These are phyloP conservation scores for Aspergillus sp. DNA, from an alignment of 2,329 filamentous ascomycete species.

Conservation along the genomic window DNA sequence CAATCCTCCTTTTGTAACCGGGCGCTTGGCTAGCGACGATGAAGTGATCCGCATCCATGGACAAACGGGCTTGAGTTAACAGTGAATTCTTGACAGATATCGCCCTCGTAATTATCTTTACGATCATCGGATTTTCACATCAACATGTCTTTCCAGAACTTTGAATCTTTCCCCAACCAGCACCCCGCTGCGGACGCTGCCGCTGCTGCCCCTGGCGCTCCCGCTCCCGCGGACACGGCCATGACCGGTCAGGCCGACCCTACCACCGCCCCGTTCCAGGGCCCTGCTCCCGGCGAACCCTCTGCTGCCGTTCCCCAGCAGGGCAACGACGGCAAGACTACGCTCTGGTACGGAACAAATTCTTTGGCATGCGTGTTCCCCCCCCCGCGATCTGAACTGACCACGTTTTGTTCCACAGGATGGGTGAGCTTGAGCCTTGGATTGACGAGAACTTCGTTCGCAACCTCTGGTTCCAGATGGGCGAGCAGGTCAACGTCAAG, in stretches of 20 bases:
- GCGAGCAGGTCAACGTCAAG: conserved; percentile 95
- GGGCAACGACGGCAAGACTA: conserved; percentile 56
- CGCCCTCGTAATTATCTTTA: conserved; percentile 19
- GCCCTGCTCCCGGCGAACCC: conserved; percentile 45
- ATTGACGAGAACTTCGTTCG: conserved; percentile 99
- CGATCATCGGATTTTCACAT: conserved; percentile 19
- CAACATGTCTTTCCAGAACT: conserved; percentile 67
- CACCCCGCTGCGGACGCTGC: conserved; percentile 56
- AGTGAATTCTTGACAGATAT: conserved; percentile 10
- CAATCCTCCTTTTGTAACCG: neutral
- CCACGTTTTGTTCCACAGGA: conserved; percentile 58
- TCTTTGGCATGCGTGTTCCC: conserved; percentile 4
- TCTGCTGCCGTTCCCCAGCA: conserved; percentile 48
- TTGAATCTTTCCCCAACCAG: conserved; percentile 63
- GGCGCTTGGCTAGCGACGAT: neutral
- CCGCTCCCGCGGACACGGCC: conserved; percentile 52
- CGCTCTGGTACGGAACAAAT: conserved; percentile 50
- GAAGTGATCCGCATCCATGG: neutral
- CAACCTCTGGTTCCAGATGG: conserved; percentile 89
- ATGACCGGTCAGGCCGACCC: conserved; percentile 60
- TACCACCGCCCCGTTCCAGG: conserved; percentile 51
- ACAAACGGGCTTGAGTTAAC: neutral
- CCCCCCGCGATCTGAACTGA: neutral
- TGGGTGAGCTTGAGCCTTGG: conserved; percentile 98
- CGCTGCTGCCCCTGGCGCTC: conserved; percentile 46